Evolutionary conservation across 2,329 filamentous ascomycete species (phyloP).

Genomic region (Zymoseptoria tritici): DNA sequence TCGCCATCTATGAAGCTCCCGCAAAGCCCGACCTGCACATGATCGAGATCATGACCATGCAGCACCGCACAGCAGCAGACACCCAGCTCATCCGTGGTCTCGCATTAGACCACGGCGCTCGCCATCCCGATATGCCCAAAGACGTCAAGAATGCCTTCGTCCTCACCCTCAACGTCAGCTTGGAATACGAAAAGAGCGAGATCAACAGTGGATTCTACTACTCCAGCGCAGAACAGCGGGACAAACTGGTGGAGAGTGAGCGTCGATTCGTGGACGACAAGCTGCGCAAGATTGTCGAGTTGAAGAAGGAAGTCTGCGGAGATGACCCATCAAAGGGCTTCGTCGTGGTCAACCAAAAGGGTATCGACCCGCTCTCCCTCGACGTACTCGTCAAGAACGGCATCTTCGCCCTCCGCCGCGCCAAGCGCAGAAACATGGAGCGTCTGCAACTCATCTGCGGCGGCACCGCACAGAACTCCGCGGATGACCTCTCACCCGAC

Average conservation of each 20-base stretch:
- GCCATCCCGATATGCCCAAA: conserved; percentile 98
- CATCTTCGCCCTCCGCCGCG: conserved; percentile 85
- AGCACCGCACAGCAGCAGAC: conserved; percentile 91
- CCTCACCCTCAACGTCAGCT: conserved; percentile 86
- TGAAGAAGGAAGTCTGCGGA: conserved; percentile 97
- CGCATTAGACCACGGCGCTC: conserved; percentile 87
- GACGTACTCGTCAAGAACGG: conserved; percentile 97
- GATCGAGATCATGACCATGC: conserved; percentile 99
- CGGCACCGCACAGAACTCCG: conserved; percentile 86
- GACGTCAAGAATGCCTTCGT: conserved; percentile 92
- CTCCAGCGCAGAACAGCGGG: conserved; percentile 89
- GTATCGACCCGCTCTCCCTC: conserved; percentile 90
- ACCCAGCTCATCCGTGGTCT: conserved; percentile 92
- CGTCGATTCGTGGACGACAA: conserved; percentile 93
- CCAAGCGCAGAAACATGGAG: conserved; percentile 99
- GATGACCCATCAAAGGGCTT: conserved; percentile 91
- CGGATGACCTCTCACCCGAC: conserved; percentile 82
- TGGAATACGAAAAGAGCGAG: conserved; percentile 98
- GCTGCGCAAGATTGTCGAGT: conserved; percentile 90
- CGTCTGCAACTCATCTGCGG: conserved; percentile 90
- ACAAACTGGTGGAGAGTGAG: conserved; percentile 97
- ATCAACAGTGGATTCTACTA: conserved; percentile 99
- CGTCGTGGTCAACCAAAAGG: conserved; percentile 98
- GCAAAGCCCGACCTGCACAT: conserved; percentile 96
- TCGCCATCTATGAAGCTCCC: conserved; percentile 83